Percentiles rank a stretch among this genome's conserved stretches.
Evolutionary conservation across 306 rosid genomes (phyloP).

Genomic region (Oxytropis ochrocephala): DNA sequence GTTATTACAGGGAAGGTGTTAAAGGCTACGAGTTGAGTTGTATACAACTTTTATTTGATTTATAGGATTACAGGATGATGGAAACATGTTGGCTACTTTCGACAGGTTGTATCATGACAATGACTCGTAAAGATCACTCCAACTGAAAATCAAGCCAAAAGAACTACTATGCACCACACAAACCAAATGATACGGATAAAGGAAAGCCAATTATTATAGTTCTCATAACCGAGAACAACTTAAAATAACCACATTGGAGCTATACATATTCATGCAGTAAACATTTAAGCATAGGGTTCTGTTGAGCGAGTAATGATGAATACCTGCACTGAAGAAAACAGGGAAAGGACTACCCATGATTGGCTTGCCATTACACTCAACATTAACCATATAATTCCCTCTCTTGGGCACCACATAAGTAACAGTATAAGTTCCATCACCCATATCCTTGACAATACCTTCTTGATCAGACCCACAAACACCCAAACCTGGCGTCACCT

Average conservation of each 20-base stretch:
- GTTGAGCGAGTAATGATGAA: not conserved
- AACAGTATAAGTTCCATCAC: conserved; percentile 81
- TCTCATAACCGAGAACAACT: not conserved
- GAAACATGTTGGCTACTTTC: too few species aligned
- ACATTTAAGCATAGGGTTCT: not conserved
- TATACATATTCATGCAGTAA: not conserved
- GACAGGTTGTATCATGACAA: too few species aligned
- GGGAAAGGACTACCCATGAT: conserved; percentile 99
- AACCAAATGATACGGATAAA: not conserved
- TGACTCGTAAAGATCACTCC: too few species aligned
- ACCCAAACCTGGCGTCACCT: conserved; percentile 75
- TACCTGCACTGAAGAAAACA: conserved; percentile 99
- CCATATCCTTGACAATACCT: conserved; percentile 93
- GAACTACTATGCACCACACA: not conserved
- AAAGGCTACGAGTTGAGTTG: too few species aligned
- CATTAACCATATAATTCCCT: conserved; percentile 91
- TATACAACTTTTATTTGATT: too few species aligned
- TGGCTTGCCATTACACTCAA: conserved; percentile 87
- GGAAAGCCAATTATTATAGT: not conserved
- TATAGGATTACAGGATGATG: too few species aligned
- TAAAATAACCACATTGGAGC: not conserved
- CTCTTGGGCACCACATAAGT: conserved; percentile 93
- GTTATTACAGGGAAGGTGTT: too few species aligned
- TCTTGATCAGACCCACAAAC: conserved; percentile 96
- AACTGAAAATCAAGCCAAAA: too few species aligned